Evolutionary conservation across 805 yeast genomes (phyloP), one percentile per base, ranked within the genome.

Genomic region (Wickerhamomyces sydowiorum): DNA sequence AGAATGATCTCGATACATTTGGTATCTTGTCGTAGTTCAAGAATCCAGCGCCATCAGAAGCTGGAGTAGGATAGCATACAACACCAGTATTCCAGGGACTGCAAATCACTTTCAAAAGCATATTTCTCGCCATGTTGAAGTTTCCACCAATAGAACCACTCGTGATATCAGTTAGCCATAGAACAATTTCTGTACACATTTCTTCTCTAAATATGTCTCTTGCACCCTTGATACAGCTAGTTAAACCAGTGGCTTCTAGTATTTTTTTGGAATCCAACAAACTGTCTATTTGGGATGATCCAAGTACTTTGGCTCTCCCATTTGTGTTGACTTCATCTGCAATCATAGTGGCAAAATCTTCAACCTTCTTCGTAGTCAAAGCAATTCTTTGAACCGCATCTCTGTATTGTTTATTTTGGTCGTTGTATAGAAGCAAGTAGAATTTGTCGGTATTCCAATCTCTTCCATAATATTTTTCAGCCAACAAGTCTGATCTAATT

Each of bases 121-220:
- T 52, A 37, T 77, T 72, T 38, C 82, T 69, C 6, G 75, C 58
- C 1, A 66, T 45, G 25, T 62, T 60, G 48, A 75, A 73, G 38
- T 73, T 72, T 9, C 75, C 76, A 44, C 72, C 70, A 4, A 82
- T 51, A 29, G 75, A 71, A 10, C 83, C 72, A 36, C 69, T 70
- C 0, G 82, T 66, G 22, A 88, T 59, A 31, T 78, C 82, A 22
- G 64, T 59, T 5, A 87, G 56, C 89, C 93, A 84, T n/a, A 58
- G 52, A 7, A 85, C 57, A 17, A 87, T 77, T 46, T 82, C 88
- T 33, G 76, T 80, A 50, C 84, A 80, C 86, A 85, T 80, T 43
- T 84, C 90, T 55, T 88, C 96, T 40, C 93, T 67, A 55, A 86
- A 82, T 7, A 76, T 65, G 54, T 87, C 95, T 43, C 89, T 66